Evolutionary conservation across 2,329 filamentous ascomycete genomes (phyloP), one percentile per base, ranked within the genome.

Genomic region (Aspergillus awamori): DNA sequence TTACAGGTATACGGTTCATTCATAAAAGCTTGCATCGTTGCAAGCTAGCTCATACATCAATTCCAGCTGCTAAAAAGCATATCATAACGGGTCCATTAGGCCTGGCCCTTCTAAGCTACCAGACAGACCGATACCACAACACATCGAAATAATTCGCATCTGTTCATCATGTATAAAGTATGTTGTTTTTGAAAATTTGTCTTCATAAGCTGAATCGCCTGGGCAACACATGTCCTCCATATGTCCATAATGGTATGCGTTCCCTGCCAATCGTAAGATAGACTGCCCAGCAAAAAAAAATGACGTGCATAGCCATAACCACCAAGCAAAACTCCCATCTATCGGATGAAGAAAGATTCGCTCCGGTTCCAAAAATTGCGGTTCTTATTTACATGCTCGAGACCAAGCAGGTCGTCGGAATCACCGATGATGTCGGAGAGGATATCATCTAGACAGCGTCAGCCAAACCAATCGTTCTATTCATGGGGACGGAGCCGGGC

Each of bases 331-430:
- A 30, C 41, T 39, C 38, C 43, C 67, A 55, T 73, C 74, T 78
- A 86, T 74, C 84, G 81, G 72, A 89, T 89, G 76, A 87, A 88
- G 73, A 89, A 86, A 62, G 84, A 85, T 72, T 89, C 86, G 54
- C 85, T 81, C 70, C 84, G 82, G 68, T 79, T 81, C 83, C 84
- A 87, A 72, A 85, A 83, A 69, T 79, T 84, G 62, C 84, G 79
- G 62, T 80, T 82, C 72, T 87, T 87, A 78, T 87, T 87, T 63
- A 85, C 79, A 76, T 89, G 86, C 68, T 89, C 87, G 58, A 89
- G 78, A 17, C 85, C 83, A 52, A 98, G 86, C 20, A 97, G 84
- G 57, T 90, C 87, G n/a, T 90, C 84, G 0, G 92, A 87, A 62
- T 95, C 88, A 76, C 95, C 96, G 64, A 92, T 91, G 38, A 80